Evolutionary conservation across 2,329 filamentous ascomycete genomes (phyloP).

Genomic region (Cyanodermella asteris): DNA sequence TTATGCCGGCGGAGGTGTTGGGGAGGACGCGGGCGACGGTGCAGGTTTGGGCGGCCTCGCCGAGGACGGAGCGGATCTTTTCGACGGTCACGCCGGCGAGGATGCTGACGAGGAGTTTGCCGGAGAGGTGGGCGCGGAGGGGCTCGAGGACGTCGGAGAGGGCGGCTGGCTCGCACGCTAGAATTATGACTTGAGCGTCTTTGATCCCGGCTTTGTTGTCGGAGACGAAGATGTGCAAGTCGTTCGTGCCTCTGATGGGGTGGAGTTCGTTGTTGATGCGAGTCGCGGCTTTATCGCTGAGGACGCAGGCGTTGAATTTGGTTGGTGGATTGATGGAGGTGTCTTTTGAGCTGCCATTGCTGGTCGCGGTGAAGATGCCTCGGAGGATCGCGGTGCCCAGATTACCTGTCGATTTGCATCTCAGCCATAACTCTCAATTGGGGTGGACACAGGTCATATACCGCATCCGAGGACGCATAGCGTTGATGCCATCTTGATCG

Average conservation of each 20-base stretch:
- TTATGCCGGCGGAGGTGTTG: slow-evolving; percentile 23
- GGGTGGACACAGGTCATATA: slow-evolving; percentile 19
- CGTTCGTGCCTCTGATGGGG: slow-evolving; percentile 31
- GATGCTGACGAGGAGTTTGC: slow-evolving; percentile 66
- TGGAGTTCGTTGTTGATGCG: slow-evolving; percentile 43
- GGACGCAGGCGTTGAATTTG: slow-evolving; percentile 63
- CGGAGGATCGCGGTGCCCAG: slow-evolving; percentile 72
- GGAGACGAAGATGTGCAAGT: slow-evolving; percentile 45
- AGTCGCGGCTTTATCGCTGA: slow-evolving; percentile 44
- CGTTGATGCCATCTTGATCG: too few relatives aligned
- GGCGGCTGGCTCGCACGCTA: slow-evolving; percentile 64
- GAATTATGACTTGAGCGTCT: slow-evolving; percentile 49
- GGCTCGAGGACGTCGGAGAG: slow-evolving; percentile 45
- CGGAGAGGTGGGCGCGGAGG: slow-evolving; percentile 46
- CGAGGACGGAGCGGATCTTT: slow-evolving; percentile 45
- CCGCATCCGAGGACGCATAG: slow-evolving; percentile 67
- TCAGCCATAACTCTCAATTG: background rate
- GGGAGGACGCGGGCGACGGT: slow-evolving; percentile 21
- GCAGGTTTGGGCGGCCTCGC: slow-evolving; percentile 8
- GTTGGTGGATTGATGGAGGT: slow-evolving; percentile 29
- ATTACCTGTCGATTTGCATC: slow-evolving; percentile 33
- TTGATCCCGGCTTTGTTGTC: slow-evolving; percentile 47
- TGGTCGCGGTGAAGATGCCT: slow-evolving; percentile 40
- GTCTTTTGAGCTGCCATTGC: slow-evolving; percentile 10
- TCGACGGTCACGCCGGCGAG: slow-evolving; percentile 52